These are phyloP conservation scores for Blastomyces percursus DNA, from an alignment of 2,329 filamentous ascomycete genomes.

Conservation along the genomic window DNA sequence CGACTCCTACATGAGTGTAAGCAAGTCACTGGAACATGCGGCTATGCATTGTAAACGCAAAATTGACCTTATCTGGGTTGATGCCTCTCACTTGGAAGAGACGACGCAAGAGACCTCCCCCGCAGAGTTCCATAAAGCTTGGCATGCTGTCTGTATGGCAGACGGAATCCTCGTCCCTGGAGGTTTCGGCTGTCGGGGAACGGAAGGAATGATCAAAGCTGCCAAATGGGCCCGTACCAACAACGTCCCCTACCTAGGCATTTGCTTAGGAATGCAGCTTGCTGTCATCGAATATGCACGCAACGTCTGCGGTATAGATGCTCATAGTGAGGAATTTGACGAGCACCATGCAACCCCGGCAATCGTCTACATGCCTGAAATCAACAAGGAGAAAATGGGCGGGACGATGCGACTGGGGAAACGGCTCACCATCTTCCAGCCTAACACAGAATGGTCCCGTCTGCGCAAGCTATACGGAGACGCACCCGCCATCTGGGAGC, in stretches of 20 bases:
- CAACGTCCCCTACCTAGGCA: slow-evolving; percentile 71
- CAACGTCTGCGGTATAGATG: slow-evolving; percentile 56
- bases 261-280: slow-evolving; percentile 87
- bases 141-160: slow-evolving; percentile 65
- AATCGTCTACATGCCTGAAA: slow-evolving; percentile 89
- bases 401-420: slow-evolving; percentile 80
- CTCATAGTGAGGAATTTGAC: slow-evolving; percentile 48
- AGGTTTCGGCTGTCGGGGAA: slow-evolving; percentile 72
- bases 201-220: slow-evolving; percentile 79
- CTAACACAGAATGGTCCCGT: slow-evolving; percentile 64
- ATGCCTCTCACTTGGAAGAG: slow-evolving; percentile 72
- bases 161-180: slow-evolving; percentile 48
- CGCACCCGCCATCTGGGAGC: slow-evolving; percentile 49
- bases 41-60: slow-evolving; percentile 76
- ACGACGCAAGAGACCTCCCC: slow-evolving; percentile 51
- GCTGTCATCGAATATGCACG: slow-evolving; percentile 83
- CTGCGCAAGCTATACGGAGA: slow-evolving; percentile 63
- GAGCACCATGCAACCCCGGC: slow-evolving; percentile 51
- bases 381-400: slow-evolving; percentile 63
- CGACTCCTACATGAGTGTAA: slow-evolving; percentile 74
- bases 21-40: slow-evolving; percentile 81
- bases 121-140: slow-evolving; percentile 70
- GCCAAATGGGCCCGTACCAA: slow-evolving; percentile 80
- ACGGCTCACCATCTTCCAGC: slow-evolving; percentile 63
- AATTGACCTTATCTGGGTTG: slow-evolving; percentile 72